Evolutionary conservation across 2,329 filamentous ascomycete genomes (phyloP).

Genomic region (Chaetoscypha palmicola): DNA sequence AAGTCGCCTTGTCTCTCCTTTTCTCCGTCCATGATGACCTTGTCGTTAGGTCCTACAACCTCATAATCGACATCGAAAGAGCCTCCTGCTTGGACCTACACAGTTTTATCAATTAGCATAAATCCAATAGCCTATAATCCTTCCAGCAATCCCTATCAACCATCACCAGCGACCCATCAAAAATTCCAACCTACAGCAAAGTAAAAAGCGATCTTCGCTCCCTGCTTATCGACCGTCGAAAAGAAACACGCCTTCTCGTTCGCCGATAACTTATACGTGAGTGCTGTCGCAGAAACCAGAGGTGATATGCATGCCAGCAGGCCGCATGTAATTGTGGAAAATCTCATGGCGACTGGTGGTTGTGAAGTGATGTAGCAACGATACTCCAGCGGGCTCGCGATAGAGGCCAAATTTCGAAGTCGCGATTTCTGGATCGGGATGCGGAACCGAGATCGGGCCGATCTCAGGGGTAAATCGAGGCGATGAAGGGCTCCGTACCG

Average conservation of each 20-base stretch:
- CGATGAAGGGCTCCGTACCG: too few relatives aligned
- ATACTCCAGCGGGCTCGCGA: slow-evolving; percentile 7
- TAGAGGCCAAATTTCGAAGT: slow-evolving; percentile 17
- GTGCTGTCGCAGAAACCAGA: slow-evolving; percentile 73
- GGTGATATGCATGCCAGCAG: slow-evolving; percentile 66
- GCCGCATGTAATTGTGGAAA: slow-evolving; percentile 54
- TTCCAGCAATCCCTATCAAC: too few relatives aligned
- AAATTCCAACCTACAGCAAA: slow-evolving; percentile 92
- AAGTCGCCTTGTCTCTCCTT: slow-evolving; percentile 97
- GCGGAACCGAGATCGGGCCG: neutral
- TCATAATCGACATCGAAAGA: slow-evolving; percentile 95
- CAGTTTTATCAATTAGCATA: slow-evolving; percentile 7
- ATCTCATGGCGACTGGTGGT: slow-evolving; percentile 50
- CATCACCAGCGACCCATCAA: too few relatives aligned
- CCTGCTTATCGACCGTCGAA: slow-evolving; percentile 66
- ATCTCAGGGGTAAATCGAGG: too few relatives aligned
- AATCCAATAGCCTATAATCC: too few relatives aligned
- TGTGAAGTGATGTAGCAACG: slow-evolving; percentile 3
- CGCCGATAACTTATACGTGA: slow-evolving; percentile 86
- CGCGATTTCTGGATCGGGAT: slow-evolving; percentile 10
- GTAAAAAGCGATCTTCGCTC: slow-evolving; percentile 93
- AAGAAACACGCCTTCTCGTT: slow-evolving; percentile 98
- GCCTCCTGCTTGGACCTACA: slow-evolving; percentile 91
- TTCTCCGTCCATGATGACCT: slow-evolving; percentile 73
- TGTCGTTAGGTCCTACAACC: slow-evolving; percentile 75